Evolutionary conservation across 2,329 filamentous ascomycete species (phyloP), one percentile per base, ranked within the genome.

Genomic region (Geosmithia putterillii): DNA sequence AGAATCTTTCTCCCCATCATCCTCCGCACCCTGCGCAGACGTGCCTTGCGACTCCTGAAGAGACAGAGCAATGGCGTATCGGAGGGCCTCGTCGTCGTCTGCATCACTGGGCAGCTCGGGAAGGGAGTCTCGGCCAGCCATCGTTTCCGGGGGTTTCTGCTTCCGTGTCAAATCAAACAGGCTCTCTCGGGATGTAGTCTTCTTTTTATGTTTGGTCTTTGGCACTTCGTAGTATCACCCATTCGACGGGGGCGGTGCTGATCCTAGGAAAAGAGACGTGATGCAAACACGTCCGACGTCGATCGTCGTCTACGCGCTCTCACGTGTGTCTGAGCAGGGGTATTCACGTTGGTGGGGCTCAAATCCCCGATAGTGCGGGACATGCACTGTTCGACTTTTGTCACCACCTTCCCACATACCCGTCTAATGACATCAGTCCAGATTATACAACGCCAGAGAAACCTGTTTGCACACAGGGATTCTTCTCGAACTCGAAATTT

Each of bases 71-170:
- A 83, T 79, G 23, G 79, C 79, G 46, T 65, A 66, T 22, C 68
- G 68, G n/a, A 81, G 58, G 23, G 77, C 74, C 46, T 76, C 74
- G 42, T 82, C 74, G 18, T 79, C 73, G 39, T 73, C 69, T 20
- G 57, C 57, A 39, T 62, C 58, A 39, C 54, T 53, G 32, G 46
- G 55, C 46, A 61, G 54, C 25, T 54, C 46, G 15, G 49, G 44
- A 21, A 54, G 44, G n/a, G n/a, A n/a, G 38, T 55, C 51, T 44
- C 46, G 45, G 28, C 44, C 48, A 22, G 50, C 38, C 55, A 58
- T 56, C 34, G 5, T 52, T 36, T 32, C 28, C 15, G 28, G 23
- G 22, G 37, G 5, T 52, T 36, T 32, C 28, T 32, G 28, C 28
- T 28, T 41, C 45, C 10, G 14, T 37, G 17, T n/a, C n/a, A n/a